Percentiles rank a stretch among this genome's conserved stretches.
Evolutionary conservation across 495 filamentous ascomycete genomes (phyloP).

Genomic region (Parathielavia appendiculata): DNA sequence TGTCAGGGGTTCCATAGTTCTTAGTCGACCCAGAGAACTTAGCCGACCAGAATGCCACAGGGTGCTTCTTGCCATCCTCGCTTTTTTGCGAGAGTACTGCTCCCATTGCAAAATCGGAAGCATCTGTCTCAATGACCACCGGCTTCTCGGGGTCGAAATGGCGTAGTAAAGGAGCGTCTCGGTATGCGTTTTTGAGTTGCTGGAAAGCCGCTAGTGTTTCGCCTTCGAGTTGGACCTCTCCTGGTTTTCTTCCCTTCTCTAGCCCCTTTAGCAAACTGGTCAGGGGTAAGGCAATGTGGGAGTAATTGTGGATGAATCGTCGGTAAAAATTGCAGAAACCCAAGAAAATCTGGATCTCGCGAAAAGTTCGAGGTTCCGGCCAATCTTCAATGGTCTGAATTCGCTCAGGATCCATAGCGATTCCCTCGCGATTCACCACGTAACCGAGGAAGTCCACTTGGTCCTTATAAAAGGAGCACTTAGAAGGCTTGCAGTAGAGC

Average conservation of each 20-base stretch:
- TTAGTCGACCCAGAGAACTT: constrained; percentile 6
- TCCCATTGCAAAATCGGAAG: neutral
- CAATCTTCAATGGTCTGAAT: neutral
- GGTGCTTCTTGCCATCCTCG: neutral
- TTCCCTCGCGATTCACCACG: neutral
- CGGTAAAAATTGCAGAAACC: constrained; percentile 20
- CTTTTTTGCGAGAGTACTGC: neutral
- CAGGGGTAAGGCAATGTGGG: neutral
- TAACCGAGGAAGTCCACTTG: neutral
- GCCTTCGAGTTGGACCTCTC: no score
- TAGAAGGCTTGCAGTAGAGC: neutral
- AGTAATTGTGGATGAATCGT: constrained; percentile 11
- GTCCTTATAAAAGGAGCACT: neutral
- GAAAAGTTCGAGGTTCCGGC: neutral
- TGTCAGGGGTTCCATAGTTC: constrained; percentile 21
- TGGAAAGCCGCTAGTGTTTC: no score
- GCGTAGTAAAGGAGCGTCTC: neutral
- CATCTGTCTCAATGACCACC: neutral
- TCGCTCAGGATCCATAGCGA: constrained; percentile 7
- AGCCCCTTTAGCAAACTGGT: neutral
- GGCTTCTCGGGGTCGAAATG: neutral
- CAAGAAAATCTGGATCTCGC: neutral
- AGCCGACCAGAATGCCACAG: constrained; percentile 14
- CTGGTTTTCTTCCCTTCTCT: neutral
- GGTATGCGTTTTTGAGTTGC: neutral